These are phyloP conservation scores for Trichoderma oligosporum DNA, from an alignment of 2,329 filamentous ascomycete genomes.

Conservation along the genomic window DNA sequence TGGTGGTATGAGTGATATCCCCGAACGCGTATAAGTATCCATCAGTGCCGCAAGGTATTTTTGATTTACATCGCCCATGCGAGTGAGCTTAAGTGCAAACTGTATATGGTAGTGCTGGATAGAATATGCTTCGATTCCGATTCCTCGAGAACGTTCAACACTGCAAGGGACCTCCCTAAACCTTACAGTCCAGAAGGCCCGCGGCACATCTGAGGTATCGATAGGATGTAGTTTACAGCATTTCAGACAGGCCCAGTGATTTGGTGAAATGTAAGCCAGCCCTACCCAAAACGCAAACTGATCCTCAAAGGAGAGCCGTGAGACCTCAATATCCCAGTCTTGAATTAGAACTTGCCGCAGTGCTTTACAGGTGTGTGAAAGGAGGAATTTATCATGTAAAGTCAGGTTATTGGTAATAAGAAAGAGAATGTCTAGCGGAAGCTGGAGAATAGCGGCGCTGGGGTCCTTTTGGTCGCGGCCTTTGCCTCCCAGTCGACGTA, in stretches of 20 bases:
- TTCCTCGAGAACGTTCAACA: too few relatives aligned
- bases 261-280: background rate
- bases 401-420: background rate
- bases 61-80: too few relatives aligned
- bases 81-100: too few relatives aligned
- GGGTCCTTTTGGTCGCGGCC: background rate
- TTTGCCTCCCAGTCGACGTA: background rate
- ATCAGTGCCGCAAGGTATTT: too few relatives aligned
- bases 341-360: background rate
- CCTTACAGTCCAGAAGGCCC: background rate
- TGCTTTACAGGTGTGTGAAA: conserved; percentile 10
- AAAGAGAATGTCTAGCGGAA: background rate
- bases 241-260: background rate
- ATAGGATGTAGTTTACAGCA: background rate
- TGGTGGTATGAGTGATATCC: too few relatives aligned
- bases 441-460: background rate
- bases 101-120: too few relatives aligned
- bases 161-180: background rate
- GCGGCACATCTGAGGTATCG: background rate
- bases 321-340: background rate
- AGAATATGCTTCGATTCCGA: too few relatives aligned
- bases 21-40: too few relatives aligned
- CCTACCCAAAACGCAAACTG: background rate
- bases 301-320: background rate
- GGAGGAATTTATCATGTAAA: background rate